Conservation (phyloP, 495 filamentous ascomycete species). For the Elasticomyces elasticus region DNA sequence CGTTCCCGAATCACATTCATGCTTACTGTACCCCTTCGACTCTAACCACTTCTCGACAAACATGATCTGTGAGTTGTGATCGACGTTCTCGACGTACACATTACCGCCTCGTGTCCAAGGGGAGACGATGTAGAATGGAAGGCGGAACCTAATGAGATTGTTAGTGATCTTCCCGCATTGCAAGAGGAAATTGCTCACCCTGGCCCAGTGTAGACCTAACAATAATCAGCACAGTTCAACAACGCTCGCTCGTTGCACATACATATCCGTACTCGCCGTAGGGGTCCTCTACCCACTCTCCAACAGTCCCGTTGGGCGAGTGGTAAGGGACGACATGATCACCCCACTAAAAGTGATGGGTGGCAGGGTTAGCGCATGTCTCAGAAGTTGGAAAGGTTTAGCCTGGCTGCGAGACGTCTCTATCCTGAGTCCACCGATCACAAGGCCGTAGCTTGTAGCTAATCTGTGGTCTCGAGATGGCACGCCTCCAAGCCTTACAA, state of each 20-base stretch:
- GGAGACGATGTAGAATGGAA: conserved; percentile 48
- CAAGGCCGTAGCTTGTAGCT: no score
- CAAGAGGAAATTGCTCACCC: no score
- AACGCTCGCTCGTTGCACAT: neutral
- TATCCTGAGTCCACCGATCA: no score
- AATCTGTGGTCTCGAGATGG: no score
- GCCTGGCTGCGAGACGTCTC: no score
- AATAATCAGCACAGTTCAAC: neutral
- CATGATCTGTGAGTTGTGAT: conserved; percentile 49
- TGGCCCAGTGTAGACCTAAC: conserved; percentile 36
- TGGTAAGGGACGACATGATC: conserved; percentile 48
- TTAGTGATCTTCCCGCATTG: no score
- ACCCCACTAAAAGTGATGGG: no score
- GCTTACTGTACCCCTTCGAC: conserved; percentile 41
- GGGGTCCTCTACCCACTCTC: conserved; percentile 48
- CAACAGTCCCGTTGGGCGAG: conserved; percentile 40
- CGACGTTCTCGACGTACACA: conserved; percentile 46
- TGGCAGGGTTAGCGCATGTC: no score
- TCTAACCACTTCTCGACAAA: conserved; percentile 46
- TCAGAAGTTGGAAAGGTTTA: no score
- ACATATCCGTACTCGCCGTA: conserved; percentile 39
- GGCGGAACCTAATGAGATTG: conserved; percentile 42
- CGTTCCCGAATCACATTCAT: no score
- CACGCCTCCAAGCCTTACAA: no score
- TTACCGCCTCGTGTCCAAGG: conserved; percentile 47